Conservation (phyloP, 106 monocot species). For the Acorus gramineus region DNA sequence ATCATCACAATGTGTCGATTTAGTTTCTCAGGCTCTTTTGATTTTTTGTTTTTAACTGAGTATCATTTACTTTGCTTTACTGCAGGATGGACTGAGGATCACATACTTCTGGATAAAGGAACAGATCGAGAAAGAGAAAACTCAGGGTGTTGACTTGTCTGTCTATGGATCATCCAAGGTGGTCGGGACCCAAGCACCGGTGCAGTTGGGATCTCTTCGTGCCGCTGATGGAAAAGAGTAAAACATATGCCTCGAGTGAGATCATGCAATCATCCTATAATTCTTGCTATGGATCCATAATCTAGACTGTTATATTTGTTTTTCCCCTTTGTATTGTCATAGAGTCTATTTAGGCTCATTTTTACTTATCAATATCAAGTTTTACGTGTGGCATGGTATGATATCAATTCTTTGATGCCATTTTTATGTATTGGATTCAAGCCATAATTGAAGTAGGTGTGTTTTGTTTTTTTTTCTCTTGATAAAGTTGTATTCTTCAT, state of each 20-base stretch:
- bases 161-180: constrained; percentile 82
- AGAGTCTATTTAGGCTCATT: too few species aligned
- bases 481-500: too few species aligned
- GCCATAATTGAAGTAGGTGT: too few species aligned
- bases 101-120: constrained; percentile 98
- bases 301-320: too few species aligned
- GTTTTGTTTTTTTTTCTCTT: too few species aligned
- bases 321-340: too few species aligned
- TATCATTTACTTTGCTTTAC: not conserved
- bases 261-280: too few species aligned
- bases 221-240: constrained; percentile 92
- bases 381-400: too few species aligned
- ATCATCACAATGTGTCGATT: not conserved
- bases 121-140: constrained; percentile 82
- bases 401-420: too few species aligned
- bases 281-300: too few species aligned
- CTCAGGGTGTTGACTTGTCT: constrained; percentile 49
- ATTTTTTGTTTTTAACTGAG: not conserved
- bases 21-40: not conserved
- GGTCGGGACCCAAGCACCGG: constrained; percentile 84
- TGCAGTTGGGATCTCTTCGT: constrained; percentile 89
- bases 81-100: constrained; percentile 79
- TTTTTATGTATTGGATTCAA: too few species aligned
- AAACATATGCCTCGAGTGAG: not conserved
- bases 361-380: too few species aligned